These are phyloP conservation scores for Elsinoe perseae DNA, from an alignment of 2,329 filamentous ascomycete genomes.

Conservation along the genomic window DNA sequence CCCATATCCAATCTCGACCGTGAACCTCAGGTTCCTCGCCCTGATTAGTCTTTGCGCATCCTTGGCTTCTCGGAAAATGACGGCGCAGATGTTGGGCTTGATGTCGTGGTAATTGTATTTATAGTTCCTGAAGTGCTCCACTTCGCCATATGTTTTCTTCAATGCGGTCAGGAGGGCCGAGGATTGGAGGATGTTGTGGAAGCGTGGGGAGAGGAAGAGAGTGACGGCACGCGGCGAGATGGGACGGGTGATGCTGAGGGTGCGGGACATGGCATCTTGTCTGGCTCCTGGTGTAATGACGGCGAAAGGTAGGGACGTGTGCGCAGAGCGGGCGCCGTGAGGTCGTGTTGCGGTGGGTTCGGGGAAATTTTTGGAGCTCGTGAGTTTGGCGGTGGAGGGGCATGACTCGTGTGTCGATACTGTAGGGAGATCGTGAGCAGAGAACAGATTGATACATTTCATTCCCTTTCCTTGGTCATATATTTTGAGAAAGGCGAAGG, in stretches of 20 bases:
- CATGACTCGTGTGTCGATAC: neutral
- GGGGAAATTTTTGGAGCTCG: neutral
- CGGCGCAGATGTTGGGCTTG: conserved; percentile 38
- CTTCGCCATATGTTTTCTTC: conserved; percentile 42
- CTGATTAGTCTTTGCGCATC: conserved; percentile 37
- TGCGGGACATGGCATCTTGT: conserved; percentile 1
- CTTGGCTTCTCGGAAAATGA: conserved; percentile 38
- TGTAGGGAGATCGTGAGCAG: neutral
- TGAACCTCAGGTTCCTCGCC: conserved; percentile 41
- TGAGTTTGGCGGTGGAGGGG: neutral
- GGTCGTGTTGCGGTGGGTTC: neutral
- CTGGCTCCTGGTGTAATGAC: neutral
- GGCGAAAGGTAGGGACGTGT: neutral
- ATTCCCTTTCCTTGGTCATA: neutral
- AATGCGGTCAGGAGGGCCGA: conserved; percentile 40
- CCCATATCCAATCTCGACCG: conserved; percentile 31
- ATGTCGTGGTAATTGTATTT: conserved; percentile 40
- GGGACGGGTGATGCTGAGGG: conserved; percentile 22
- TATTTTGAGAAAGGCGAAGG: neutral
- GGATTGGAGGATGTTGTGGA: conserved; percentile 42
- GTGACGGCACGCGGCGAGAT: conserved; percentile 40
- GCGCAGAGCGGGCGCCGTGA: neutral
- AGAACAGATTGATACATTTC: neutral
- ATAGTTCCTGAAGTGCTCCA: conserved; percentile 42
- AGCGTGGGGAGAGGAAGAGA: conserved; percentile 40